phyloP scores from a whole-genome alignment of 176 grass and related monocot species.

The Metroxylon sagu region DNA sequence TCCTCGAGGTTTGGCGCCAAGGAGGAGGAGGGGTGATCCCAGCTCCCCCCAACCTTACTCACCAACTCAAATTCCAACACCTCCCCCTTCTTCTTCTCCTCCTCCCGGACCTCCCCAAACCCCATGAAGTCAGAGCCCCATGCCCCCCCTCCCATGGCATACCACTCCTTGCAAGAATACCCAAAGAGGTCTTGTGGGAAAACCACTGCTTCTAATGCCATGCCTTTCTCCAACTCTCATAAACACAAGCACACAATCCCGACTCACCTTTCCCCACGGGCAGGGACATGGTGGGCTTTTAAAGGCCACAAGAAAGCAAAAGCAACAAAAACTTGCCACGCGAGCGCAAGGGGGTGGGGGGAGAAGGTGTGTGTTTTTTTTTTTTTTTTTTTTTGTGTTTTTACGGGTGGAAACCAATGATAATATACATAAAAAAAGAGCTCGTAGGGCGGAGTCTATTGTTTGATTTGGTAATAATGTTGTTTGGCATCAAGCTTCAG shows the following conservation, averaged over 20 bases:
- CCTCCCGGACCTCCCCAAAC: neutral
- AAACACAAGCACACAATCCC: neutral
- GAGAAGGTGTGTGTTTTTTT: no score
- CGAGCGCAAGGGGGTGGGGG: conserved; percentile 7
- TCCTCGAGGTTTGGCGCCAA: conserved; percentile 28
- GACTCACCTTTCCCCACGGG: neutral
- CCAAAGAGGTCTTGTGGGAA: conserved; percentile 59
- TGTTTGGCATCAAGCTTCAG: no score
- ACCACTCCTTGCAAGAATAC: conserved; percentile 27
- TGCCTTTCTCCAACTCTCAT: conserved; percentile 5
- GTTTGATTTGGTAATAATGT: no score
- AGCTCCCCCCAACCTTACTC: conserved; percentile 14
- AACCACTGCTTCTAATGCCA: conserved; percentile 85
- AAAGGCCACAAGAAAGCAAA: neutral
- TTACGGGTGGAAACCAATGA: no score
- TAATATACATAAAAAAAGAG: no score
- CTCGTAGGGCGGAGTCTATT: no score
- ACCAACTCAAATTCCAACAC: conserved; percentile 1
- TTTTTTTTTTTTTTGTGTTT: no score
- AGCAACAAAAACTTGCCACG: conserved; percentile 27
- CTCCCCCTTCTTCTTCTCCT: neutral
- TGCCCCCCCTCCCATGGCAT: conserved; percentile 14
- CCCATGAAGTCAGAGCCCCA: conserved; percentile 5
- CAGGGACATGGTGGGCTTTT: conserved; percentile 11
- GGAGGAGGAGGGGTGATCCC: conserved; percentile 27